Base-by-base conservation (phyloP, 2,329 filamentous ascomycete species). In the Xylaria sp. region DNA sequence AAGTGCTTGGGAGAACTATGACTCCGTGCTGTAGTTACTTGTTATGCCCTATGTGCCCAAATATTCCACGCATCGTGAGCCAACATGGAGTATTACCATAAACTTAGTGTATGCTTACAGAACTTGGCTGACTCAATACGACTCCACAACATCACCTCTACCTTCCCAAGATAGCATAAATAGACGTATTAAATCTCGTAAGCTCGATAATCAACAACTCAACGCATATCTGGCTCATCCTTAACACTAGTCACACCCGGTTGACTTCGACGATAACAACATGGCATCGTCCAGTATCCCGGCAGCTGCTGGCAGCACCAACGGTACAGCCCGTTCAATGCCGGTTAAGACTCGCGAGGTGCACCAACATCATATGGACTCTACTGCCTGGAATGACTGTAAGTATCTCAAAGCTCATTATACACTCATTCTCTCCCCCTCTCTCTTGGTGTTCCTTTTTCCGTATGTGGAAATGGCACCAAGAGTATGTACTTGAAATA, bases 331-430 rank as follows among this genome's bases (percentile, higher is more conserved):
- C 6, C 28, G 12, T 28, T n/a, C 15, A 1, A 23, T 56, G 18
- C 54, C 54, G 4, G 20, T 20, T 41, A 57, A 57, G 23, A 41
- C 31, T n/a, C 33, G 33, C 8, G 54, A 57, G 31, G 10, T 57
- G 10, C n/a, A 57, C 23, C 39, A 39, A 20, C 54, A 57, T 33
- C 54, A 57, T 20, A 39, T 41, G 20, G 54, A 57, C 33, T 57
- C 54, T 7, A 57, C 54, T 2, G 54, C 33, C 12, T 55, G 49
- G 49, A 52, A 52, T 15, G 49, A 52, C 49, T 31, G 49, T 52
- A 18, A 52, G 49, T 52, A 18, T 9, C 49, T 15, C 4, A 13
- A 3, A 52, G 12, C 48, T 9, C 9, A 51, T 28, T 10, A n/a
- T 23, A 13, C 1, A 46, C 4, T 46, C 15, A n/a, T 7, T 36